These are phyloP conservation scores for Ustilago curta DNA, from an alignment of 1,284 basidiomycete species.

Conservation along the genomic window DNA sequence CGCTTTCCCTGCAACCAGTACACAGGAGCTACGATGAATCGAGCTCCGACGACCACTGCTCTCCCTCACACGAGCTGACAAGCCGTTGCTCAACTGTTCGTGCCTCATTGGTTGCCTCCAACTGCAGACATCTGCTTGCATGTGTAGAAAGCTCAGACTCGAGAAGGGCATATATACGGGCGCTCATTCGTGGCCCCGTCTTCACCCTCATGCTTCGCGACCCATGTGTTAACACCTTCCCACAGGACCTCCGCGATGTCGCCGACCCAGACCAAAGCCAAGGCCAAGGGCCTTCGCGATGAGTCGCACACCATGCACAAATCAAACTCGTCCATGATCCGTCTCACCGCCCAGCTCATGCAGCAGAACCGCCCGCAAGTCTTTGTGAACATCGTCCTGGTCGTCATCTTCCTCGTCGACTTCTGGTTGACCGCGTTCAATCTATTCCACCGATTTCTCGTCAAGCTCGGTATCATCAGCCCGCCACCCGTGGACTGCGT, in stretches of 20 bases:
- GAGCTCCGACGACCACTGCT: neutral
- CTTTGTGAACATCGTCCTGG: constrained; percentile 30
- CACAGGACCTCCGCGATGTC: constrained; percentile 7
- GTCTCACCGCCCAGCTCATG: constrained; percentile 37
- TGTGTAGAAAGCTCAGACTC: neutral
- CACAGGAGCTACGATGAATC: neutral
- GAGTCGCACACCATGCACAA: constrained; percentile 27
- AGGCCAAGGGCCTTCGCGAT: constrained; percentile 20
- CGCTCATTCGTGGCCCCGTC: neutral
- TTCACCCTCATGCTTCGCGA: neutral
- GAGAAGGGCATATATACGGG: neutral
- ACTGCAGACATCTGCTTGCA: no score
- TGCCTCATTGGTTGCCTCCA: no score
- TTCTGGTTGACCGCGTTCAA: constrained; percentile 33
- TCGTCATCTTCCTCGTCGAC: constrained; percentile 36
- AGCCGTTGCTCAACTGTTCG: no score
- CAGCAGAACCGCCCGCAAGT: constrained; percentile 32
- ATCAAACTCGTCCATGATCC: constrained; percentile 33
- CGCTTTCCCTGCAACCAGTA: no score
- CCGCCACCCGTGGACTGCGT: constrained; percentile 29
- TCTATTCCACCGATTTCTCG: constrained; percentile 27
- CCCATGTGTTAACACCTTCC: neutral
- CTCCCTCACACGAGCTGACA: no score
- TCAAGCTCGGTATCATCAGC: constrained; percentile 30
- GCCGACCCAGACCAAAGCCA: constrained; percentile 5